Base-by-base conservation (phyloP, 352 stramenopile species). In the Phytopythium delawarense region DNA sequence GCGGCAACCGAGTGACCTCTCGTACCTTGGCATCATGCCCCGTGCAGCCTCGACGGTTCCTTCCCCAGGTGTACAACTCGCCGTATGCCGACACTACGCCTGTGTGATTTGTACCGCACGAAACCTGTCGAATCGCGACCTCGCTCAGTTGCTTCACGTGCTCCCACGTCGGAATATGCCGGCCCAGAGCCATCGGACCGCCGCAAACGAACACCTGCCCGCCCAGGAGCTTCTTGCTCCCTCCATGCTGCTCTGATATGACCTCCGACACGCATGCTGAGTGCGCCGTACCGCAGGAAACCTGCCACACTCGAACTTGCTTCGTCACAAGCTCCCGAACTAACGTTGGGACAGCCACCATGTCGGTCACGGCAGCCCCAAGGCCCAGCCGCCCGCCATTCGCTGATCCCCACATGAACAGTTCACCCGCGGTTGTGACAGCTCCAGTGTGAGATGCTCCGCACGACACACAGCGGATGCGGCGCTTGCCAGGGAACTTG, bases 21-120 rank as follows among this genome's bases (percentile, higher is more conserved):
- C 71, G 61, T 57, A 82, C 64, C 30, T 75, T 67, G 15, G 67
- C 32, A 37, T 80, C 63, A 44, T 97, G 90, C 13, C 91, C 95
- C 35, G 91, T 98, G 70, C 94, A 98, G 2, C 90, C 94, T 50
- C 88, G 75, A 34, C 75, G 64, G 72, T 98, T 98, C 21, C 80
- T 74, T 23, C 95, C 95, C 94, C 94, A 98, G 4, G 85, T 96
- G 71, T 96, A 98, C 35, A 98, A 74, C 74, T 98, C 92, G 0
- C 93, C 94, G 21, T 86, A 82, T 0, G 75, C 77, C 1, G 89
- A 96, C 7, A 98, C 89, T 1, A 89, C 93, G 11, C 89, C 92
- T 21, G 90, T 96, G 73, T 98, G 96, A 32, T 66, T 83, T 11
- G 83, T 79, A 16, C 96, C 96, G 59, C 93, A 98, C 15, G 77